These are phyloP conservation scores for Kurtzmaniella quercitrusa DNA, from an alignment of 1,139 yeast species.

Conservation along the genomic window DNA sequence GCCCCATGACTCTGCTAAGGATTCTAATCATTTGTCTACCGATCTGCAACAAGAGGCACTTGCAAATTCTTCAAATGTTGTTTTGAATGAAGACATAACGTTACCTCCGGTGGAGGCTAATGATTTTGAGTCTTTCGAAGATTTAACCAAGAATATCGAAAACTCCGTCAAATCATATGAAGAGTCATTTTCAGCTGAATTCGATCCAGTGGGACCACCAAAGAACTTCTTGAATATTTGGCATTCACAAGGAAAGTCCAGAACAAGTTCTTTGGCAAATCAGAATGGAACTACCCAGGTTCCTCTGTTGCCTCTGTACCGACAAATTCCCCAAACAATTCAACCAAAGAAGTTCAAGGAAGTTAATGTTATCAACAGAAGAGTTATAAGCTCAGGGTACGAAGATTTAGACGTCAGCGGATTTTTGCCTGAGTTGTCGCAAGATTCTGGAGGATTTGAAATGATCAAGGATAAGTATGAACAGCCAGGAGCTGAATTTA, in stretches of 20 bases:
- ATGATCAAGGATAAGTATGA: conserved; percentile 14
- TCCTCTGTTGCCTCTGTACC: conserved; percentile 8
- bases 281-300: conserved; percentile 3
- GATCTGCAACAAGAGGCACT: conserved; percentile 8
- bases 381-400: conserved; percentile 36
- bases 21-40: background rate
- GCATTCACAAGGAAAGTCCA: conserved; percentile 33
- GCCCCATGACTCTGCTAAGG: background rate
- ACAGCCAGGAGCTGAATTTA: conserved; percentile 11
- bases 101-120: conserved; percentile 35
- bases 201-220: conserved; percentile 28
- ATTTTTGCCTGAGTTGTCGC: conserved; percentile 43
- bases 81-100: conserved; percentile 35
- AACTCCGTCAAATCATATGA: conserved; percentile 27
- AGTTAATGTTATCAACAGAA: conserved; percentile 41
- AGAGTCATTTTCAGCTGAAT: conserved; percentile 41
- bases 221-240: conserved; percentile 37
- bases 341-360: conserved; percentile 36
- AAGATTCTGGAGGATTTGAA: conserved; percentile 47
- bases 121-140: conserved; percentile 34
- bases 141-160: conserved; percentile 25
- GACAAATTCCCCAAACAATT: conserved; percentile 21
- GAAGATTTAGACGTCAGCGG: conserved; percentile 37
- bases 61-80: conserved; percentile 44
- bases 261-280: conserved; percentile 8